Conservation (phyloP, 2,329 filamentous ascomycete species). For the Pseudopithomyces maydicus region DNA sequence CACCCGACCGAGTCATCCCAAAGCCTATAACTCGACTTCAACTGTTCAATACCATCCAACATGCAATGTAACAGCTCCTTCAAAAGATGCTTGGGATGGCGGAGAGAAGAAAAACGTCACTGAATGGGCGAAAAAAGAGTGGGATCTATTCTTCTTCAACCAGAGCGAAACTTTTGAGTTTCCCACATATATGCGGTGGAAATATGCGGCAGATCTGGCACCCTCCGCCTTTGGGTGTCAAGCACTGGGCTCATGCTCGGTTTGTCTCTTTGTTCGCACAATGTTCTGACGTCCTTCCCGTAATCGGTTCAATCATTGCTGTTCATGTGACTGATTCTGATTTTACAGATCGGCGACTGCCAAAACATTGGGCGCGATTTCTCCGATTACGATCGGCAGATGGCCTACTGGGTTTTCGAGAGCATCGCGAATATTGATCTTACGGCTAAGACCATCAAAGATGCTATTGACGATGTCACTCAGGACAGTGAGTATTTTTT, state of each 20-base stretch:
- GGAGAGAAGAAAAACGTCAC: neutral
- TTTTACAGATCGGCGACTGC: neutral
- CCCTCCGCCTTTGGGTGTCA: neutral
- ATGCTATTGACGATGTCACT: neutral
- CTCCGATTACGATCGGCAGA: neutral
- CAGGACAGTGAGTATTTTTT: neutral
- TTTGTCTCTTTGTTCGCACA: neutral
- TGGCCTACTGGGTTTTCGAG: slow-evolving; percentile 1
- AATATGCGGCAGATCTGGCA: neutral
- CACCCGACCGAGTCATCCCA: too few species aligned
- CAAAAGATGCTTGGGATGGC: neutral
- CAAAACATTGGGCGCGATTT: neutral
- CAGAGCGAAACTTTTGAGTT: neutral
- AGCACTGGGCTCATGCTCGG: neutral
- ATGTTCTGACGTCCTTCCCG: too few species aligned
- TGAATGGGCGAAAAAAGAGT: neutral
- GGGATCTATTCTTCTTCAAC: neutral
- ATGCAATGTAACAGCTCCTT: neutral
- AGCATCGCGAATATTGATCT: neutral
- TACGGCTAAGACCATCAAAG: neutral
- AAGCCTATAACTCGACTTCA: too few species aligned
- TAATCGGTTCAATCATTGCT: neutral
- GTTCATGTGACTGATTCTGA: too few species aligned
- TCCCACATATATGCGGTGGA: neutral
- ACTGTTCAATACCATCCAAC: too few species aligned